Evolutionary conservation across 2,329 filamentous ascomycete species (phyloP), one percentile per base, ranked within the genome.

Genomic region (Didymosphaeria variabile): DNA sequence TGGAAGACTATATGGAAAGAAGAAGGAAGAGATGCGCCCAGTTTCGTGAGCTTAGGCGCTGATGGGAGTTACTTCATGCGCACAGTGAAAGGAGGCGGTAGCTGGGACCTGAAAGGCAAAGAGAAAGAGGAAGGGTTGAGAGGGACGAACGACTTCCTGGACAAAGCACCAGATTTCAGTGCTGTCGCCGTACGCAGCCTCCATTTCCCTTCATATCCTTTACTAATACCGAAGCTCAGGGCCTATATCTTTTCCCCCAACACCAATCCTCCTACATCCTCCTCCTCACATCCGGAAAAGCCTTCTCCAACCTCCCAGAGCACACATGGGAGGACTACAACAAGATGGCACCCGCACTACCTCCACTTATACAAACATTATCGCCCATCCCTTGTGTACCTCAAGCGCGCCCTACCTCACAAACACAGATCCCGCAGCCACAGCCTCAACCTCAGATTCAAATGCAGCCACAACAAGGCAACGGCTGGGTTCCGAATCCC

Each of bases 31-130:
- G 70, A 74, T 13, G 72, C 72, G 7, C 73, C 73, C 0, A 62
- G 64, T 46, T 76, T 76, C 42, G 72, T 76, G 4, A 71, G 66
- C 31, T 32, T 76, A 10, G 73, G 73, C 0, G 71, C 68, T 0
- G 72, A 73, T 45, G 72, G 69, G 5, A 67, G 67, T 13, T 76
- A 75, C 49, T 76, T 73, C 51, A 74, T 76, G 73, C 57, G 72
- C 13, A 75, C 73, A 8, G 69, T 73, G 2, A 61, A 51, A n/a
- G 73, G 73, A 3, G 73, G 73, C 21, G 73, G 73, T 5, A 69
- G 68, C 36, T 76, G 73, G 72, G 72, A 76, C 53, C 57, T 76
- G 23, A 73, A 69, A 51, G 58, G 67, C 21, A 60, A 68, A 56
- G 56, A 63, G 42, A 60, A 70, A 55, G 54, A 63, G 21, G 71